Percentiles rank a stretch among this genome's conserved stretches.
These are phyloP conservation scores for Colletotrichum paranaense DNA, from an alignment of 2,329 filamentous ascomycete genomes.

Conservation along the genomic window DNA sequence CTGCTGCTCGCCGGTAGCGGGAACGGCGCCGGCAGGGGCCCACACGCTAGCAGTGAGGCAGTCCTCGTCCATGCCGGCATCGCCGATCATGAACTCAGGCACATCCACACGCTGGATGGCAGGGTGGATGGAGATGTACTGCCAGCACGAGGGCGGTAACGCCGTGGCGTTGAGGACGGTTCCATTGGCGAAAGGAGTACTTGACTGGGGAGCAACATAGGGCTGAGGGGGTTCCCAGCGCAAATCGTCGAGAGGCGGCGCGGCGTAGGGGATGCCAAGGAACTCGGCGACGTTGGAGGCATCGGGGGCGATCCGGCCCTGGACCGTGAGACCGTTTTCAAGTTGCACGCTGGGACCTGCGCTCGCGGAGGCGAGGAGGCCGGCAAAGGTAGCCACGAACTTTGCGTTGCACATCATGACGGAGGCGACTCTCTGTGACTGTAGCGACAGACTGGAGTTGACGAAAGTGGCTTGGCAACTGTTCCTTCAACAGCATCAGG, in stretches of 20 bases:
- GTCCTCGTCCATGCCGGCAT: constrained; percentile 59
- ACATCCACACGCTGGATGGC: constrained; percentile 29
- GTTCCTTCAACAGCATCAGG: background rate
- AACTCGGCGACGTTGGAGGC: constrained; percentile 28
- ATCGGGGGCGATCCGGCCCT: constrained; percentile 25
- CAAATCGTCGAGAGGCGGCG: constrained; percentile 64
- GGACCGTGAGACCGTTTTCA: constrained; percentile 25
- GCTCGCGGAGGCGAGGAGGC: constrained; percentile 24
- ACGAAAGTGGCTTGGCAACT: background rate
- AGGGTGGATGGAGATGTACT: constrained; percentile 33
- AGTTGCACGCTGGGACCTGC: constrained; percentile 25
- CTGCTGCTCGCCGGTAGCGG: background rate
- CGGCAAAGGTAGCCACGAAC: constrained; percentile 20
- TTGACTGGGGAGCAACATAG: constrained; percentile 17
- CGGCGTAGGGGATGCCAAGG: constrained; percentile 64
- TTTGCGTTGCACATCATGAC: constrained; percentile 28
- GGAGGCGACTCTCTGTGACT: background rate
- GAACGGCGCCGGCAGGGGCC: constrained; percentile 21
- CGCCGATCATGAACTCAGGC: constrained; percentile 34
- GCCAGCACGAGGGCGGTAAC: constrained; percentile 29
- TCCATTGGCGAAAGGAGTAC: constrained; percentile 17
- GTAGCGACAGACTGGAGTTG: background rate
- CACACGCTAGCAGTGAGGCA: constrained; percentile 70
- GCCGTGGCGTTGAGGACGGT: constrained; percentile 25
- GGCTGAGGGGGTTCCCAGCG: constrained; percentile 53